Conservation (phyloP, 2,329 filamentous ascomycete species). For the Juglanconis juglandina region DNA sequence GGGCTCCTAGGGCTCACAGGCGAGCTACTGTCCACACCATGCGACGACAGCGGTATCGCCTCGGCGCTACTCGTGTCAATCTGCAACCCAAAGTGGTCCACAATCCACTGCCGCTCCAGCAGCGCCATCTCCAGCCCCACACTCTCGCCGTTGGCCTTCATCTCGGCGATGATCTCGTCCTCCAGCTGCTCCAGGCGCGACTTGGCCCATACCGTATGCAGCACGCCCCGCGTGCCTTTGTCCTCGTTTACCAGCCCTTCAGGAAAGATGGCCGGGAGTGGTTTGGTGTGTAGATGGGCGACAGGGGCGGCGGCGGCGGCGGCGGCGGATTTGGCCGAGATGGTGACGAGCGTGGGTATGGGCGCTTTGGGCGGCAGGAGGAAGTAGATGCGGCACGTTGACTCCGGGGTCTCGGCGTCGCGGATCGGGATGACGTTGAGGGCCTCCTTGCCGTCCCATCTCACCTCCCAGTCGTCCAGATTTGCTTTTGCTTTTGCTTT, state of each 20-base stretch:
- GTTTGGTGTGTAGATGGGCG: conserved; percentile 64
- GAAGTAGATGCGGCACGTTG: conserved; percentile 69
- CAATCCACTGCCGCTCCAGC: conserved; percentile 82
- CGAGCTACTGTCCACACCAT: conserved; percentile 25
- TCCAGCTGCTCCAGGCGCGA: conserved; percentile 72
- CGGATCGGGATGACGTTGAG: conserved; percentile 62
- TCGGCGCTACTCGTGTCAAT: conserved; percentile 31
- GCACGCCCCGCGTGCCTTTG: conserved; percentile 71
- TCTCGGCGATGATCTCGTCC: conserved; percentile 71
- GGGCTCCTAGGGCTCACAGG: conserved; percentile 50
- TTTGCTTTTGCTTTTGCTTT: conserved; percentile 11
- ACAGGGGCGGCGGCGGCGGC: conserved; percentile 21
- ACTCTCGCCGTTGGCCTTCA: conserved; percentile 71
- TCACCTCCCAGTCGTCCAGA: conserved; percentile 63
- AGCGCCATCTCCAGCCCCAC: conserved; percentile 80
- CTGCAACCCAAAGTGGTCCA: conserved; percentile 70
- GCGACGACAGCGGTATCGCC: conserved; percentile 18
- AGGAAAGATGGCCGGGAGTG: conserved; percentile 82
- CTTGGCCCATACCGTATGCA: conserved; percentile 90
- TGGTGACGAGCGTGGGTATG: conserved; percentile 69
- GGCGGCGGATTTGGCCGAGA: conserved; percentile 43
- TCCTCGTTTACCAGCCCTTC: conserved; percentile 67
- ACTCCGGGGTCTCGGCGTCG: conserved; percentile 46
- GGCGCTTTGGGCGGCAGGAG: conserved; percentile 69
- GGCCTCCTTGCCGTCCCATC: conserved; percentile 73